Evolutionary conservation across 2,329 filamentous ascomycete species (phyloP), one percentile per base, ranked within the genome.

Genomic region (Tolypocladium nubicola): DNA sequence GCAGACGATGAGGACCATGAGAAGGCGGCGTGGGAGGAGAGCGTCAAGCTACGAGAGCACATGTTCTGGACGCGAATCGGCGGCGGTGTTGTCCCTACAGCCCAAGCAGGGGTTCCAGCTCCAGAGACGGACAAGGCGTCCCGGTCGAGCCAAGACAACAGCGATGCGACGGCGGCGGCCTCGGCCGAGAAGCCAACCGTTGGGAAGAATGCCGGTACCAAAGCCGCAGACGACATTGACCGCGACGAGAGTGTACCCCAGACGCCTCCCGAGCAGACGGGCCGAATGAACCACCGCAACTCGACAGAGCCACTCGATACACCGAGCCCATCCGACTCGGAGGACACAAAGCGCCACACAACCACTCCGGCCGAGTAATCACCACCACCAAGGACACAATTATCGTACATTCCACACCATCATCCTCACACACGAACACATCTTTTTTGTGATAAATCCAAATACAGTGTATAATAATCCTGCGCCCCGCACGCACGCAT

Each of bases 11-110:
- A 88, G 43, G 90, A 94, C 54, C 89, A 91, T 39, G 90, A 95
- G 72, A 90, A 88, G 67, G 83, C 85, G 35, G 90, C 91, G 0
- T 99, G 94, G 94, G 93, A 97, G 68, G 94, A 99, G 75, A 90
- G 90, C 58, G 88, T 97, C 13, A 84, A 88, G 37, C 73, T 97
- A 53, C 81, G 94, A 54, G 94, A 99, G 70, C 86, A 93, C 64
- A 96, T 99, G 88, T 99, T 99, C 70, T 99, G 94, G 94, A 85
- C 89, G 54, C 83, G 94, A 57, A 84, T 99, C 55, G 93, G 93
- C 33, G 94, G 92, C 35, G 94, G 94, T 16, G 90, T 99, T 2
- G 75, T 97, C 14, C 94, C 93, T 1, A 77, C 81, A 11, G 65
- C 66, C 13, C 73, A 72, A 30, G 61, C 56, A 11, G 41, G 5